phyloP scores from a whole-genome alignment of 805 yeast species.

The Kurtzmaniella cleridarum region DNA sequence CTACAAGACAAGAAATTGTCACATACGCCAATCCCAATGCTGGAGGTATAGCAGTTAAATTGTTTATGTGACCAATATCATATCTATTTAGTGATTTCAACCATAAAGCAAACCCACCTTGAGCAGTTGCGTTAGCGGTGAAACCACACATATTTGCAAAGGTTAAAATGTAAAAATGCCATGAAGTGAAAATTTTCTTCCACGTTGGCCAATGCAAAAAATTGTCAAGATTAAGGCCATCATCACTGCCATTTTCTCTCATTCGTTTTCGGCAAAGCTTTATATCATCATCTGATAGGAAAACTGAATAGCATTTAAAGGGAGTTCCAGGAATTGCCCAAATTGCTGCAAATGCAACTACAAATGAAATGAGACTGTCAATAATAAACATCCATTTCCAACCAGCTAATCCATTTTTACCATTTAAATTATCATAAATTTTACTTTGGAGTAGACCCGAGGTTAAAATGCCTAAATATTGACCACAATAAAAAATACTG shows the following conservation, averaged over 20 bases:
- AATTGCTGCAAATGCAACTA: conserved; percentile 14
- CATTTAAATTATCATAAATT: conserved; percentile 42
- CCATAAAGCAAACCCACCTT: conserved; percentile 30
- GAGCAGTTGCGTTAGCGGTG: conserved; percentile 25
- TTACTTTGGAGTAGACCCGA: conserved; percentile 38
- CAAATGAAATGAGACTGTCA: conserved; percentile 18
- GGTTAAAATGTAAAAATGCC: conserved; percentile 26
- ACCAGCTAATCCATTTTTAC: conserved; percentile 22
- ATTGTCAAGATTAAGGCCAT: conserved; percentile 12
- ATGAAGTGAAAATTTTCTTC: conserved; percentile 22
- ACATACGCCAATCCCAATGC: conserved; percentile 52
- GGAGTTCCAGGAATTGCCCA: conserved; percentile 22
- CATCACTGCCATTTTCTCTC: conserved; percentile 16
- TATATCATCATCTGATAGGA: conserved; percentile 53
- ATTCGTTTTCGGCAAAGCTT: conserved; percentile 40
- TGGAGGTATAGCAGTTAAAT: conserved; percentile 52
- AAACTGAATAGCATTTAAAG: conserved; percentile 40
- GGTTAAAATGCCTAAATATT: conserved; percentile 24
- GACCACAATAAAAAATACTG: conserved; percentile 23
- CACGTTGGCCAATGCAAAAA: conserved; percentile 21
- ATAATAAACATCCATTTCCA: conserved; percentile 24
- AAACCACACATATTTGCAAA: conserved; percentile 21
- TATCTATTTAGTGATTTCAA: conserved; percentile 28
- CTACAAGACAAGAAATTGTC: conserved; percentile 41
- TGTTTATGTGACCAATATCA: conserved; percentile 40